phyloP scores from a whole-genome alignment of 2,329 filamentous ascomycete genomes.

The Botrytis medusae region DNA sequence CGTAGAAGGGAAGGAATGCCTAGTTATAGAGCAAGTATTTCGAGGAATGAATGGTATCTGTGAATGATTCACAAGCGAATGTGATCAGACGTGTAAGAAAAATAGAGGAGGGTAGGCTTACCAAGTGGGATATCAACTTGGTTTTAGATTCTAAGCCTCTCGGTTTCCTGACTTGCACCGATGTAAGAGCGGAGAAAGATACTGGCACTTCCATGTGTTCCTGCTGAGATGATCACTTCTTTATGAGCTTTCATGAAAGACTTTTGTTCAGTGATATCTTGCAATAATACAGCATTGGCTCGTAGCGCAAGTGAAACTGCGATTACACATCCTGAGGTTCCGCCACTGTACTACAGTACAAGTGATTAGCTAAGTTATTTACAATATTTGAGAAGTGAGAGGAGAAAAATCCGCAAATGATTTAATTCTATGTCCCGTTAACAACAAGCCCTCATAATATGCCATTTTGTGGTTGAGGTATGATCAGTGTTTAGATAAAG shows the following conservation, averaged over 20 bases:
- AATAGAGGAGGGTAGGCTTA: background rate
- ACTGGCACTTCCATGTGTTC: slow-evolving; percentile 52
- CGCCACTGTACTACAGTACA: background rate
- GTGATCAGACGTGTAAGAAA: too few relatives aligned
- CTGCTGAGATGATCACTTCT: slow-evolving; percentile 53
- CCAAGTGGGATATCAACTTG: slow-evolving; percentile 45
- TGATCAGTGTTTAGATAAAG: too few relatives aligned
- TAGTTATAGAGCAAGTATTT: background rate
- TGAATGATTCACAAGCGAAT: background rate
- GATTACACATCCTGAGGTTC: background rate
- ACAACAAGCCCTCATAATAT: background rate
- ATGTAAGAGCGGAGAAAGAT: slow-evolving; percentile 54
- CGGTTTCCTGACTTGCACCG: slow-evolving; percentile 46
- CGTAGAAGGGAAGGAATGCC: background rate
- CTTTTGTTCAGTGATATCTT: background rate
- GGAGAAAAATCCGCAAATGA: background rate
- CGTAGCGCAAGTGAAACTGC: background rate
- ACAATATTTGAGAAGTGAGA: background rate
- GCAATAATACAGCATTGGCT: background rate
- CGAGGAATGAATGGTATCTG: background rate
- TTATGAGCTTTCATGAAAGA: slow-evolving; percentile 28
- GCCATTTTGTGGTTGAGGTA: background rate
- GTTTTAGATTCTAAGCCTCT: slow-evolving; percentile 44
- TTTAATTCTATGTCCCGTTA: slow-evolving; percentile 4
- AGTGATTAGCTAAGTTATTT: background rate